Evolutionary conservation across 352 stramenopile genomes (phyloP).

Genomic region (Phytopythium sindhum): DNA sequence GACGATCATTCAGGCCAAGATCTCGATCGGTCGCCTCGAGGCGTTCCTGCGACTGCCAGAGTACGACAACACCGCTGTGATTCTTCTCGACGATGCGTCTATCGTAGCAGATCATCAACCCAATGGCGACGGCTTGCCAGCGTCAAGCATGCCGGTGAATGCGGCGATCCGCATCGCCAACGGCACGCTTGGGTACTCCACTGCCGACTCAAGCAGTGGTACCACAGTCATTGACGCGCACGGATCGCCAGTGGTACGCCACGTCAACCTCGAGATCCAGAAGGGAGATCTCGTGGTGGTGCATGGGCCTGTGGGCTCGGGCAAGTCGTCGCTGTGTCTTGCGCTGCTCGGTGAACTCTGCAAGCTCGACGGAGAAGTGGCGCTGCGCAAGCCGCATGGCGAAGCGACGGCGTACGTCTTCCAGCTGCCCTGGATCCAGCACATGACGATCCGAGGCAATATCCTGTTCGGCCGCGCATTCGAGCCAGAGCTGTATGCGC

Average conservation of each 20-base stretch:
- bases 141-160: constrained; percentile 19
- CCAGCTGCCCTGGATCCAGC: constrained; percentile 89
- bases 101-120: too few relatives aligned
- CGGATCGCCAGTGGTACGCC: constrained; percentile 16
- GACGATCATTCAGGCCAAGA: constrained; percentile 33
- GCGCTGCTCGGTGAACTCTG: constrained; percentile 85
- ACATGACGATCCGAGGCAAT: constrained; percentile 89
- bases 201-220: constrained; percentile 1
- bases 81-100: constrained; percentile 8
- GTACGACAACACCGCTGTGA: constrained; percentile 15
- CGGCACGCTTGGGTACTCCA: constrained; percentile 27
- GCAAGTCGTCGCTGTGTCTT: constrained; percentile 56
- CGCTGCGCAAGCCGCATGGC: constrained; percentile 22
- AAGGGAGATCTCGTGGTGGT: constrained; percentile 53
- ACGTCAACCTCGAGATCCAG: constrained; percentile 37
- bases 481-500: constrained; percentile 24
- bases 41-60: constrained; percentile 30
- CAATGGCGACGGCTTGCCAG: constrained; percentile 10
- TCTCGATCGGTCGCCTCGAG: constrained; percentile 32
- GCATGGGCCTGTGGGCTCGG: constrained; percentile 40
- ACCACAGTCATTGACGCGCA: neutral
- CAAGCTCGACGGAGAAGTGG: constrained; percentile 29
- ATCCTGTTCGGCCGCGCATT: constrained; percentile 83
- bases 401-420: constrained; percentile 46
- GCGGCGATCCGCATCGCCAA: constrained; percentile 28